These are phyloP conservation scores for Naganishia onofrii DNA, from an alignment of 768 basidiomycete genomes.

Conservation along the genomic window DNA sequence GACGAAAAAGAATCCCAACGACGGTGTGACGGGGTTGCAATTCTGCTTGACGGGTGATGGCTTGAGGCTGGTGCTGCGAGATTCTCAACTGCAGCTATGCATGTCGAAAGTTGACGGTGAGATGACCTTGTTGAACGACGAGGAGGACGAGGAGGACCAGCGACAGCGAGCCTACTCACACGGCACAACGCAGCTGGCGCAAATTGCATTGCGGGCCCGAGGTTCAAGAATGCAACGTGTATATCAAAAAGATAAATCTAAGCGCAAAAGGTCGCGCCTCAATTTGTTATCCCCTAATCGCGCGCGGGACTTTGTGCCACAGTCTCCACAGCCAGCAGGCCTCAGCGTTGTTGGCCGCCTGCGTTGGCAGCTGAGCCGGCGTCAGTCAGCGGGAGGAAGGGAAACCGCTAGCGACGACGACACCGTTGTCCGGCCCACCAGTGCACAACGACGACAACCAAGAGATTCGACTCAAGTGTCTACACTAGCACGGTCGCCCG, in stretches of 20 bases:
- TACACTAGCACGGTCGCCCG: neutral
- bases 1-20: conserved; percentile 24
- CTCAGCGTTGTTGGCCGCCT: neutral
- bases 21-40: conserved; percentile 21
- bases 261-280: neutral
- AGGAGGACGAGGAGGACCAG: neutral
- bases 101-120: too few relatives aligned
- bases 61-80: conserved; percentile 25
- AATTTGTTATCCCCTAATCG: neutral
- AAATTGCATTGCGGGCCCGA: neutral
- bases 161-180: neutral
- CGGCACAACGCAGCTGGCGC: neutral
- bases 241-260: neutral
- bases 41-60: conserved; percentile 26
- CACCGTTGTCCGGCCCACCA: neutral
- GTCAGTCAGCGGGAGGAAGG: neutral
- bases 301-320: neutral
- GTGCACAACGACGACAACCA: neutral
- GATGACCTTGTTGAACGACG: neutral
- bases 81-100: neutral
- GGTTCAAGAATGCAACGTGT: conserved; percentile 5
- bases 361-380: neutral
- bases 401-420: neutral
- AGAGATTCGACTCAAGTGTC: conserved; percentile 1
- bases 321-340: neutral